A percentile compares a stretch with the other conserved stretches of the same genome.
Conservation (phyloP, 2,329 filamentous ascomycete genomes). For the Mycosphaerella arachidis region DNA sequence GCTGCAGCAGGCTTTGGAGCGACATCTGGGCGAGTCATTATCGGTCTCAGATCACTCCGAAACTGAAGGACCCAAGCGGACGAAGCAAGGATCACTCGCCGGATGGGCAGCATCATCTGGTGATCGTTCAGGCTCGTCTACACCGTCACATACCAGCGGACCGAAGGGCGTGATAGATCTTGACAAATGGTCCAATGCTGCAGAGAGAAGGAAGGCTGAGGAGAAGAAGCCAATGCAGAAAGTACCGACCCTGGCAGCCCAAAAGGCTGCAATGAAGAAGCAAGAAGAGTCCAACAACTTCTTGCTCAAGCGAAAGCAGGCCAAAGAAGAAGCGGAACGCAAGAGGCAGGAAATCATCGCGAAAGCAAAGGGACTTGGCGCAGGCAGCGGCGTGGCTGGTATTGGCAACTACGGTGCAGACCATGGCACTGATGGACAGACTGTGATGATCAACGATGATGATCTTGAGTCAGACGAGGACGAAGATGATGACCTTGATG, state of each 20-base stretch:
- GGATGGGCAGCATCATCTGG: constrained; percentile 37
- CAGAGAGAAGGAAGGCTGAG: constrained; percentile 16
- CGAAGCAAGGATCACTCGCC: constrained; percentile 39
- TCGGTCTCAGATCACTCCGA: constrained; percentile 16
- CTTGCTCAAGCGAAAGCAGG: constrained; percentile 67
- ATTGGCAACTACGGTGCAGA: constrained; percentile 74
- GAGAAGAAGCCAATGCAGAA: constrained; percentile 30
- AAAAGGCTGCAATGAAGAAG: constrained; percentile 34
- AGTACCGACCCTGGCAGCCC: constrained; percentile 16
- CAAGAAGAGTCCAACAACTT: constrained; percentile 52
- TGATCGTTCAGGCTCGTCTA: constrained; percentile 19
- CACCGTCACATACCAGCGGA: constrained; percentile 20
- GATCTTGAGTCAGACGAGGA: constrained; percentile 47
- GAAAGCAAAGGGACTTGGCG: constrained; percentile 49
- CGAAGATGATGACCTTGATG: constrained; percentile 52
- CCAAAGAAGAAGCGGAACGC: constrained; percentile 68
- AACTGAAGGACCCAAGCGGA: constrained; percentile 21
- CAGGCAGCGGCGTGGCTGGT: constrained; percentile 71
- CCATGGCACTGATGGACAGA: constrained; percentile 66
- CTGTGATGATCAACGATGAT: constrained; percentile 83
- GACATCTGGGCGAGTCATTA: constrained; percentile 38
- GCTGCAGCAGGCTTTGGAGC: constrained; percentile 60
- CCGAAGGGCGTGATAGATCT: constrained; percentile 31
- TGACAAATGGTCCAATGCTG: constrained; percentile 16
- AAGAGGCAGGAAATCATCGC: constrained; percentile 48